Evolutionary conservation across 352 stramenopile species (phyloP).

Genomic region (Globisporangium nagaii): DNA sequence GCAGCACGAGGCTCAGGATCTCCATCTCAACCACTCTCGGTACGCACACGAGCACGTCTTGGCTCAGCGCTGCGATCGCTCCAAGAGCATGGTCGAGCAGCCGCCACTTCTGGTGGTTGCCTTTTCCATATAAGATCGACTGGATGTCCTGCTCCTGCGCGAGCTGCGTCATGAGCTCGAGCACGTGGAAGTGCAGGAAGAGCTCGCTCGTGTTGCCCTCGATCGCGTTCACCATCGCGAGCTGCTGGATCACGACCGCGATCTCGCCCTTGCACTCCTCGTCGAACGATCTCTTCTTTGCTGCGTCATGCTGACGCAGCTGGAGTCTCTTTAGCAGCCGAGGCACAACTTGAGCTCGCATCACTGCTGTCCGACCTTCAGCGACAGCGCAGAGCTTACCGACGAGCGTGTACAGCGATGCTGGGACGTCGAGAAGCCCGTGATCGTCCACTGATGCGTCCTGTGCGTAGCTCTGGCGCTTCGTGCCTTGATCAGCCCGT

Average conservation of each 20-base stretch:
- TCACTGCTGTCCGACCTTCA: constrained; percentile 47
- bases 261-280: constrained; percentile 65
- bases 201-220: constrained; percentile 68
- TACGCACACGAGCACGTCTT: constrained; percentile 60
- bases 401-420: constrained; percentile 60
- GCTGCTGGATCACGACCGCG: constrained; percentile 35
- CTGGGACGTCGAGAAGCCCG: constrained; percentile 43
- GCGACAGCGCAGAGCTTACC: constrained; percentile 55
- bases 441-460: constrained; percentile 35
- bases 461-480: constrained; percentile 8
- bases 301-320: constrained; percentile 16
- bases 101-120: constrained; percentile 25
- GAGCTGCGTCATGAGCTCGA: constrained; percentile 39
- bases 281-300: constrained; percentile 16
- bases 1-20: constrained; percentile 30
- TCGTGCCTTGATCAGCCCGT: neutral
- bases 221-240: constrained; percentile 47
- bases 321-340: constrained; percentile 72
- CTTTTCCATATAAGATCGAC: constrained; percentile 14
- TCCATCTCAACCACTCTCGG: constrained; percentile 39
- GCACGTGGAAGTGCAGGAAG: constrained; percentile 60
- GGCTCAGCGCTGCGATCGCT: constrained; percentile 49
- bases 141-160: constrained; percentile 15
- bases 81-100: constrained; percentile 39
- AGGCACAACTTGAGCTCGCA: constrained; percentile 57